Percentiles rank a stretch among this genome's conserved stretches.
These are phyloP conservation scores for Fusarium sp. DNA, from an alignment of 2,329 filamentous ascomycete species.

Conservation along the genomic window DNA sequence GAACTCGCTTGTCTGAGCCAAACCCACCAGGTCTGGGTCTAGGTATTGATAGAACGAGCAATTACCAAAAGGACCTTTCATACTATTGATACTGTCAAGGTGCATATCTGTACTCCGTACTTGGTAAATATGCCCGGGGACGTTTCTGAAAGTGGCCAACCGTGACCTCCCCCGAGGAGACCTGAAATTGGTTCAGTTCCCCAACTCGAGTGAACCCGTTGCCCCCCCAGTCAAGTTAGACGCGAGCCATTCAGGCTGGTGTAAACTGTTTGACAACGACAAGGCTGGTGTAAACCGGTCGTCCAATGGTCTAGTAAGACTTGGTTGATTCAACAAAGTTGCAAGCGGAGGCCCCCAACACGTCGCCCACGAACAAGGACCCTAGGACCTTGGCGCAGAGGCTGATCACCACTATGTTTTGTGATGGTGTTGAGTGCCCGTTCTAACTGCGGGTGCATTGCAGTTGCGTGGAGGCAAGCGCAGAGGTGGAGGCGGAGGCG, in stretches of 20 bases:
- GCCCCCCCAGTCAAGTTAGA: constrained; percentile 3
- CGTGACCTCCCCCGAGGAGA: background rate
- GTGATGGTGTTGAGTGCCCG: constrained; percentile 31
- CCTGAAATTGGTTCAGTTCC: background rate
- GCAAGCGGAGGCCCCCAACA: constrained; percentile 29
- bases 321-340: constrained; percentile 26
- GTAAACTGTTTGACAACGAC: constrained; percentile 3
- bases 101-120: constrained; percentile 4
- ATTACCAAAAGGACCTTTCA: constrained; percentile 5
- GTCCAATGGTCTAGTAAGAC: constrained; percentile 11
- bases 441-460: constrained; percentile 19
- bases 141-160: background rate
- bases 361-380: constrained; percentile 24
- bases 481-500: constrained; percentile 19
- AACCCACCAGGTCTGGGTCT: constrained; percentile 1
- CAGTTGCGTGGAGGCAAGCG: constrained; percentile 16
- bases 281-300: constrained; percentile 3
- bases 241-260: constrained; percentile 7
- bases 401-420: constrained; percentile 36
- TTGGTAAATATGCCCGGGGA: constrained; percentile 7
- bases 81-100: background rate
- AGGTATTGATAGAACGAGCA: constrained; percentile 9
- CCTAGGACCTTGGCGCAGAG: constrained; percentile 36
- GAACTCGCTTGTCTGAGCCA: constrained; percentile 26
- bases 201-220: constrained; percentile 1